A percentile compares a stretch with the other conserved stretches of the same genome.
These are phyloP conservation scores for Backusella liffmaniae DNA, from an alignment of 192 early-diverging fungal species.

Conservation along the genomic window DNA sequence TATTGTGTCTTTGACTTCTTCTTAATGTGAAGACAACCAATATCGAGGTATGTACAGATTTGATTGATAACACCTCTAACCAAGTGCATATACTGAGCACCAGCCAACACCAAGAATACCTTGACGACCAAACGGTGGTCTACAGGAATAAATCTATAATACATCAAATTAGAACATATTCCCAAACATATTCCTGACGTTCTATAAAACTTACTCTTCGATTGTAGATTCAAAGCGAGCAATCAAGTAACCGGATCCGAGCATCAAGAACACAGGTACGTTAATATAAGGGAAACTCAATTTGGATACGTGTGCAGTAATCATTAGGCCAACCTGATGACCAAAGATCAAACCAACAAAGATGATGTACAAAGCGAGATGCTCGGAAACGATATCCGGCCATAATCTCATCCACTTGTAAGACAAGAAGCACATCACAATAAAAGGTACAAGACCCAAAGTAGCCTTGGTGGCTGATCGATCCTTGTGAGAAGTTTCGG, in stretches of 20 bases:
- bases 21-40: conserved; percentile 80
- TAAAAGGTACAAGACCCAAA: conserved; percentile 67
- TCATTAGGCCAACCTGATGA: conserved; percentile 81
- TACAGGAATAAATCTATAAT: conserved; percentile 25
- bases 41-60: conserved; percentile 74
- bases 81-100: conserved; percentile 64
- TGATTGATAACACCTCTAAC: conserved; percentile 67
- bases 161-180: conserved; percentile 11
- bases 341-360: conserved; percentile 76
- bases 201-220: conserved; percentile 36
- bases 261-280: conserved; percentile 52
- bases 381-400: conserved; percentile 61
- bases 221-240: conserved; percentile 49
- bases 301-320: conserved; percentile 84
- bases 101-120: conserved; percentile 6
- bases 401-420: conserved; percentile 68
- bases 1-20: conserved; percentile 44
- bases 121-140: conserved; percentile 22
- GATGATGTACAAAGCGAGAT: conserved; percentile 67
- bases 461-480: conserved; percentile 53
- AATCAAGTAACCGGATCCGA: conserved; percentile 60
- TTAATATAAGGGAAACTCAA: conserved; percentile 79
- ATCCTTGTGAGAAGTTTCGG: conserved; percentile 43
- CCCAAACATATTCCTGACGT: neutral
- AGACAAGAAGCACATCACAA: conserved; percentile 44